Evolutionary conservation across 1,284 basidiomycete genomes (phyloP).

Genomic region (Rhizoctonia solani): DNA sequence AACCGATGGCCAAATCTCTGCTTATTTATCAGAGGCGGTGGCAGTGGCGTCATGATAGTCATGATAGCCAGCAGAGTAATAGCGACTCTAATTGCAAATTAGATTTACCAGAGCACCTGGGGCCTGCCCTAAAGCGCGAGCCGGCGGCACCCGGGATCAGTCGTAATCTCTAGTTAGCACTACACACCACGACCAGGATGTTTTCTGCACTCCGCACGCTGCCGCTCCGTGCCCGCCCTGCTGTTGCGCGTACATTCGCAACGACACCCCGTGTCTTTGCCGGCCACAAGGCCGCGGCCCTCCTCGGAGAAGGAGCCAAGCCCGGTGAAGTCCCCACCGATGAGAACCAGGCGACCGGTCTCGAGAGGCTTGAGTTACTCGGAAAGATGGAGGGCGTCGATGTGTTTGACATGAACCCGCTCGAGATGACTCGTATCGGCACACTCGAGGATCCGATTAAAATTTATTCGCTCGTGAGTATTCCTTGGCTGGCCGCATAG

Average conservation of each 20-base stretch:
- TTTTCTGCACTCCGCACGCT: conserved; percentile 23
- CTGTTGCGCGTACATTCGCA: conserved; percentile 31
- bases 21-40: background rate
- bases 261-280: conserved; percentile 33
- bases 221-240: conserved; percentile 1
- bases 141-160: conserved; percentile 23
- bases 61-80: too few species aligned
- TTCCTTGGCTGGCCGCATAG: conserved; percentile 22
- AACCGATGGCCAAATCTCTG: too few species aligned
- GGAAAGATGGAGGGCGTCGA: conserved; percentile 87
- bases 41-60: background rate
- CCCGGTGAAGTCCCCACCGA: conserved; percentile 80
- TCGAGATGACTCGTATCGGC: conserved; percentile 85
- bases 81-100: too few species aligned
- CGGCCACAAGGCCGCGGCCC: conserved; percentile 63
- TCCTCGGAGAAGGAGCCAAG: conserved; percentile 77
- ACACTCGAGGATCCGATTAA: conserved; percentile 87
- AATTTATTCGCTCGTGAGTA: conserved; percentile 83
- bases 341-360: conserved; percentile 91
- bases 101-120: too few species aligned
- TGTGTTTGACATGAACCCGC: conserved; percentile 87
- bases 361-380: conserved; percentile 92
- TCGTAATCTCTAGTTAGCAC: background rate
- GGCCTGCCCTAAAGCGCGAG: conserved; percentile 16
- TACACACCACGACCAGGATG: conserved; percentile 29